These are phyloP conservation scores for Penicillium glabrum DNA, from an alignment of 2,329 filamentous ascomycete genomes.

Conservation along the genomic window DNA sequence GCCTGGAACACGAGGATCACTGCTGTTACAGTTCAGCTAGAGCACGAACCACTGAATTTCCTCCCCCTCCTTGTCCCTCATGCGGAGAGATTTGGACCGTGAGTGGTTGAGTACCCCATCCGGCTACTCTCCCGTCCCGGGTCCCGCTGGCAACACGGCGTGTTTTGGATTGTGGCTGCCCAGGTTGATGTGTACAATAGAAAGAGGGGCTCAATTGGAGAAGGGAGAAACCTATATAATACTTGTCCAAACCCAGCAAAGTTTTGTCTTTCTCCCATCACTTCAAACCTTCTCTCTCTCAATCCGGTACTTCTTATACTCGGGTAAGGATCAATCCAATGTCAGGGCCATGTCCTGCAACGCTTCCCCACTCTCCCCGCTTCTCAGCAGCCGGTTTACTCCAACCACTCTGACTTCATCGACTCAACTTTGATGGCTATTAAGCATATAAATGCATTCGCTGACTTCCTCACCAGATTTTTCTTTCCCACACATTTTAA, in stretches of 20 bases:
- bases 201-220: constrained; percentile 11
- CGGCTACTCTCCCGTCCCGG: constrained; percentile 4
- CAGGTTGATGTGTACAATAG: neutral
- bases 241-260: neutral
- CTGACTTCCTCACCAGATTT: neutral
- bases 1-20: neutral
- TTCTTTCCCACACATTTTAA: neutral
- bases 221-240: neutral
- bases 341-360: neutral
- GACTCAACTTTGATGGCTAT: neutral
- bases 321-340: neutral
- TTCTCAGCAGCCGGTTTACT: neutral
- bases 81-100: constrained; percentile 18
- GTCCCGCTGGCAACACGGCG: constrained; percentile 6
- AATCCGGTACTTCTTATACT: neutral
- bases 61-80: constrained; percentile 17
- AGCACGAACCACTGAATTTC: constrained; percentile 9
- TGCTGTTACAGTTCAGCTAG: neutral
- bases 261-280: neutral
- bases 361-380: neutral
- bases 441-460: neutral
- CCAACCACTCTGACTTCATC: constrained; percentile 2
- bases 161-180: constrained; percentile 13
- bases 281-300: constrained; percentile 7
- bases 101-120: constrained; percentile 15